Percentiles rank a stretch among this genome's conserved stretches.
phyloP scores from a whole-genome alignment of 805 yeast species.

The Teunomyces tritomae region DNA sequence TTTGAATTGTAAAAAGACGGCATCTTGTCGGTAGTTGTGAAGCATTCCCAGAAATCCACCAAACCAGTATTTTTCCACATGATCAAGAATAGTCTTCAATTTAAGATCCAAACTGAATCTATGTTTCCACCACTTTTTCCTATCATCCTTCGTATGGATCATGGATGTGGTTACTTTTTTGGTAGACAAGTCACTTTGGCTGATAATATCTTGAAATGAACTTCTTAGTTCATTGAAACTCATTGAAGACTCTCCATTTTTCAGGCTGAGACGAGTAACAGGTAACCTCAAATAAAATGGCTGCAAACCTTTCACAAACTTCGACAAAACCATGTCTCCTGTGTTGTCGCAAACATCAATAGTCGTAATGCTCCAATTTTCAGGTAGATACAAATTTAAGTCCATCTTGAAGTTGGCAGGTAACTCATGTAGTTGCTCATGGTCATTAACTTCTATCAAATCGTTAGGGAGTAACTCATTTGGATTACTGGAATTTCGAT shows the following conservation, averaged over 20 bases:
- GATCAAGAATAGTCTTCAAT: constrained; percentile 50
- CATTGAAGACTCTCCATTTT: constrained; percentile 30
- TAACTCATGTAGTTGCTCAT: neutral
- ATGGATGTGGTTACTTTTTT: constrained; percentile 48
- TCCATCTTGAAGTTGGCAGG: constrained; percentile 9
- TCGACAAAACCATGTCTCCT: constrained; percentile 57
- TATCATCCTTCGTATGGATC: constrained; percentile 55
- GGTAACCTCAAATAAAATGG: constrained; percentile 62
- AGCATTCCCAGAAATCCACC: constrained; percentile 75
- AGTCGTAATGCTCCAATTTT: constrained; percentile 56
- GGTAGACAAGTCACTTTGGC: constrained; percentile 61
- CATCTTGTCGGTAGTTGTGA: constrained; percentile 24
- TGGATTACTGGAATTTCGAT: constrained; percentile 10
- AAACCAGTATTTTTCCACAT: constrained; percentile 66
- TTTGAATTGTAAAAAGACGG: constrained; percentile 17
- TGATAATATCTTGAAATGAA: constrained; percentile 45
- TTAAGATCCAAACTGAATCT: constrained; percentile 61
- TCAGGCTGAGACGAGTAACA: constrained; percentile 29
- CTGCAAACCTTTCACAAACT: constrained; percentile 24
- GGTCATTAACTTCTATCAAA: neutral
- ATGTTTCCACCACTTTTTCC: constrained; percentile 75
- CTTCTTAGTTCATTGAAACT: constrained; percentile 40
- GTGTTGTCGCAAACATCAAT: constrained; percentile 58
- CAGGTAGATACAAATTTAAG: constrained; percentile 31
- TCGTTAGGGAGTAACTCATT: constrained; percentile 10